Percentiles rank a stretch among this genome's conserved stretches.
Evolutionary conservation across 2,329 filamentous ascomycete species (phyloP).

Genomic region (Fusarium setosum): DNA sequence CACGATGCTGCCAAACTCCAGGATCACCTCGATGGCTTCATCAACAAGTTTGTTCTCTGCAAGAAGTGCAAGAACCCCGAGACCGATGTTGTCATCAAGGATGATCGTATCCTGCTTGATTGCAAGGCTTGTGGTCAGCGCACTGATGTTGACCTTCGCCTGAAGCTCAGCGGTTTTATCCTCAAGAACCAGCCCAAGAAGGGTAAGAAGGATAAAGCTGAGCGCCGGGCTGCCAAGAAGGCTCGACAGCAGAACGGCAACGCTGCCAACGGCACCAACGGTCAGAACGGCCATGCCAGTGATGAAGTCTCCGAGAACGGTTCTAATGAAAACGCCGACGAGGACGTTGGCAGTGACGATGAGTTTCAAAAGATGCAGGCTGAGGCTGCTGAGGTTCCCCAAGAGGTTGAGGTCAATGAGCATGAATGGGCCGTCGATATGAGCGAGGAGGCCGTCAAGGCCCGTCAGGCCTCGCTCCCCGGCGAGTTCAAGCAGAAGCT

Average conservation of each 20-base stretch:
- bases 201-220: conserved; percentile 97
- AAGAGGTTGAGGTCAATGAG: conserved; percentile 76
- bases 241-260: conserved; percentile 80
- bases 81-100: conserved; percentile 95
- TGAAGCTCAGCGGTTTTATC: conserved; percentile 98
- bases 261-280: conserved; percentile 51
- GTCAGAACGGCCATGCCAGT: conserved; percentile 69
- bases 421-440: conserved; percentile 97
- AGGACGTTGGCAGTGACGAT: conserved; percentile 86
- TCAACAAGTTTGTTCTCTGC: conserved; percentile 98
- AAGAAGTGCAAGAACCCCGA: conserved; percentile 99
- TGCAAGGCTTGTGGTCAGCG: conserved; percentile 99
- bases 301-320: conserved; percentile 64
- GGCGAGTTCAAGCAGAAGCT: conserved; percentile 94
- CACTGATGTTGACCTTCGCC: conserved; percentile 88
- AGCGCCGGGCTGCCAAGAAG: conserved; percentile 89
- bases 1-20: conserved; percentile 96
- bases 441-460: conserved; percentile 93
- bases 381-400: conserved; percentile 59
- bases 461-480: conserved; percentile 92
- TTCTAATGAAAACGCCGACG: conserved; percentile 61
- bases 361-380: conserved; percentile 88
- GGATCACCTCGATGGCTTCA: conserved; percentile 98
- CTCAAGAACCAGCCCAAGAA: conserved; percentile 94
- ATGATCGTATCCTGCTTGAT: conserved; percentile 90